Percentiles rank a stretch among this genome's conserved stretches.
Conservation (phyloP, 495 filamentous ascomycete genomes). For the Lasiosphaeriaceae sp. region DNA sequence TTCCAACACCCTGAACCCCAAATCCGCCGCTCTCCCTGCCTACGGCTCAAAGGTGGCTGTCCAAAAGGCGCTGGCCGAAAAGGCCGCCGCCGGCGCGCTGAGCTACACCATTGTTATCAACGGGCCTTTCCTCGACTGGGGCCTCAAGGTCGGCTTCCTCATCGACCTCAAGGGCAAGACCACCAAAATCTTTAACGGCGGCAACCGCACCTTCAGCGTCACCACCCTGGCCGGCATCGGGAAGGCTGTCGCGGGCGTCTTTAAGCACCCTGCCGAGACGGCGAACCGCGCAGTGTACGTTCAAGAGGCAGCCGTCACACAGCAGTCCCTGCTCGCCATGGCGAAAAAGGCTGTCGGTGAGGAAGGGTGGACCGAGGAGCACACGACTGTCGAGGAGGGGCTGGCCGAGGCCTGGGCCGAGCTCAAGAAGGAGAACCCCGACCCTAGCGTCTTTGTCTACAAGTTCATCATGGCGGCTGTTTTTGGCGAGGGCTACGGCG, state of each 20-base stretch:
- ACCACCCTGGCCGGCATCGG: conserved; percentile 38
- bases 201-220: conserved; percentile 36
- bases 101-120: conserved; percentile 43
- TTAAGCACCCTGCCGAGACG: conserved; percentile 45
- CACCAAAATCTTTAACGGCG: conserved; percentile 43
- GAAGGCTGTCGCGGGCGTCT: conserved; percentile 37
- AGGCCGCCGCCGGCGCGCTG: conserved; percentile 28
- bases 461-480: conserved; percentile 2
- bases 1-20: conserved; percentile 24
- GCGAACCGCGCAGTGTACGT: conserved; percentile 44
- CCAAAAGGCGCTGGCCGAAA: conserved; percentile 35
- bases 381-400: background rate
- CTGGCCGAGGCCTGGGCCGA: conserved; percentile 1
- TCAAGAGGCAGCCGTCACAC: conserved; percentile 33
- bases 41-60: conserved; percentile 40
- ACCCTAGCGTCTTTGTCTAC: background rate
- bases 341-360: conserved; percentile 10
- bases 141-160: conserved; percentile 31
- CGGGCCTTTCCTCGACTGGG: conserved; percentile 41
- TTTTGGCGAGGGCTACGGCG: conserved; percentile 5
- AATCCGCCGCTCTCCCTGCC: conserved; percentile 34
- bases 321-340: conserved; percentile 41
- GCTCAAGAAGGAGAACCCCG: conserved; percentile 1
- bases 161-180: conserved; percentile 33
- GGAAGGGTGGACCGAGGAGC: conserved; percentile 6